These are phyloP conservation scores for Debaryomyces sp. DNA, from an alignment of 1,139 yeast genomes.

Conservation along the genomic window DNA sequence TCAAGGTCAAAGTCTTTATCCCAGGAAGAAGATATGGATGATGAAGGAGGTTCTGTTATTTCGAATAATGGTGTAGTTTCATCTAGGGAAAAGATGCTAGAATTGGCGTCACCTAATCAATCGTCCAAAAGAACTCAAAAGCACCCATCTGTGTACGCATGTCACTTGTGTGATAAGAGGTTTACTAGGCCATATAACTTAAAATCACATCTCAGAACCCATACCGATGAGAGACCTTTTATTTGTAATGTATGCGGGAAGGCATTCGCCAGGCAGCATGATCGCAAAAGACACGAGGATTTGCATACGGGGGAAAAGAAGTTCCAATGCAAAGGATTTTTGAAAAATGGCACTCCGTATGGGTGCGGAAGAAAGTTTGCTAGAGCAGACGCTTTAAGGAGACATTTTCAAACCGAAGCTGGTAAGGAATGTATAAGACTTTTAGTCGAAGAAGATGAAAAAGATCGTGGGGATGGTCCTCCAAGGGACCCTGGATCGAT, in stretches of 20 bases:
- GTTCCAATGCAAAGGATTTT: slow-evolving; percentile 77
- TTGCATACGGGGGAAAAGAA: slow-evolving; percentile 89
- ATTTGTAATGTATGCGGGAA: slow-evolving; percentile 86
- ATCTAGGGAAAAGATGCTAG: slow-evolving; percentile 61
- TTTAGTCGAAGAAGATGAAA: slow-evolving; percentile 64
- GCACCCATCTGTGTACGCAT: slow-evolving; percentile 78
- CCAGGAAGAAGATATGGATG: slow-evolving; percentile 16
- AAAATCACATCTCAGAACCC: slow-evolving; percentile 89
- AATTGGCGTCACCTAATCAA: slow-evolving; percentile 58
- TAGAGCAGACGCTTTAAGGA: slow-evolving; percentile 89
- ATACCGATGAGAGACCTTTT: slow-evolving; percentile 92
- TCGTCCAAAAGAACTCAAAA: slow-evolving; percentile 63
- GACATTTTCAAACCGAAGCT: slow-evolving; percentile 94
- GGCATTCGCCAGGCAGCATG: slow-evolving; percentile 96
- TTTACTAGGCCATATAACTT: slow-evolving; percentile 93
- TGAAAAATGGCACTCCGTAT: slow-evolving; percentile 69
- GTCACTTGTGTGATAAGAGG: slow-evolving; percentile 81
- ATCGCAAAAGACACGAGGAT: slow-evolving; percentile 90
- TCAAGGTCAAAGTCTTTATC: slow-evolving; percentile 18
- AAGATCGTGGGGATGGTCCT: slow-evolving; percentile 17
- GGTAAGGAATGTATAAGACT: slow-evolving; percentile 84
- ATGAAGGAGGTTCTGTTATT: slow-evolving; percentile 8
- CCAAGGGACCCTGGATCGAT: slow-evolving; percentile 2
- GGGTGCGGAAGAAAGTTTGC: slow-evolving; percentile 96
- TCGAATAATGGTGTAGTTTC: slow-evolving; percentile 18